A percentile compares a stretch with the other conserved stretches of the same genome.
Evolutionary conservation across 108 stramenopile genomes (phyloP).

Genomic region (Epithemia pelagica): DNA sequence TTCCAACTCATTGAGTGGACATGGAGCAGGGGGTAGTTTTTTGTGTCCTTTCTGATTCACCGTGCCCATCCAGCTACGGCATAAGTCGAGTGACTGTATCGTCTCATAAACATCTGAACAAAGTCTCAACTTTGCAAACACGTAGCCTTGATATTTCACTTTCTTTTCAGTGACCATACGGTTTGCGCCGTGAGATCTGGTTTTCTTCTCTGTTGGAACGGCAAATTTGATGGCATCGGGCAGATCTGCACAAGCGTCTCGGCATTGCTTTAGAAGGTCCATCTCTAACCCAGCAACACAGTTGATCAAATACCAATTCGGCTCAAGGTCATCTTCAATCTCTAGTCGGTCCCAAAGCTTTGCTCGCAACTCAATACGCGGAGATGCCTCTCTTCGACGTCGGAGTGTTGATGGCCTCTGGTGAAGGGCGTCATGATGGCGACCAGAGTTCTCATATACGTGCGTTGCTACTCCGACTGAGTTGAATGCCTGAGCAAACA

Average conservation of each 20-base stretch:
- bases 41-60: constrained; percentile 65
- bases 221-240: constrained; percentile 49
- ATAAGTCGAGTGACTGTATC: constrained; percentile 62
- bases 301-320: constrained; percentile 75
- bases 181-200: constrained; percentile 68
- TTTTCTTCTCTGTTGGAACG: constrained; percentile 50
- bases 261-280: constrained; percentile 53
- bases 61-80: constrained; percentile 83
- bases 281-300: constrained; percentile 78
- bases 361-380: not conserved
- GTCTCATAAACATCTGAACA: constrained; percentile 59
- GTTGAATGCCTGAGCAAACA: too few relatives aligned
- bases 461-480: too few relatives aligned
- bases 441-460: too few relatives aligned
- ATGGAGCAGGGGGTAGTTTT: constrained; percentile 69
- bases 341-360: constrained; percentile 21
- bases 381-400: too few relatives aligned
- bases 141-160: constrained; percentile 78
- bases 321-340: constrained; percentile 67
- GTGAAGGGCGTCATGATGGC: too few relatives aligned
- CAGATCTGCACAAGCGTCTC: constrained; percentile 30
- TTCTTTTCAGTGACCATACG: constrained; percentile 75
- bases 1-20: constrained; percentile 62
- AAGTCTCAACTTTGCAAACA: constrained; percentile 72
- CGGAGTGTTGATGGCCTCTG: too few relatives aligned